Evolutionary conservation across 805 yeast genomes (phyloP).

Genomic region (Teunomyces stri): DNA sequence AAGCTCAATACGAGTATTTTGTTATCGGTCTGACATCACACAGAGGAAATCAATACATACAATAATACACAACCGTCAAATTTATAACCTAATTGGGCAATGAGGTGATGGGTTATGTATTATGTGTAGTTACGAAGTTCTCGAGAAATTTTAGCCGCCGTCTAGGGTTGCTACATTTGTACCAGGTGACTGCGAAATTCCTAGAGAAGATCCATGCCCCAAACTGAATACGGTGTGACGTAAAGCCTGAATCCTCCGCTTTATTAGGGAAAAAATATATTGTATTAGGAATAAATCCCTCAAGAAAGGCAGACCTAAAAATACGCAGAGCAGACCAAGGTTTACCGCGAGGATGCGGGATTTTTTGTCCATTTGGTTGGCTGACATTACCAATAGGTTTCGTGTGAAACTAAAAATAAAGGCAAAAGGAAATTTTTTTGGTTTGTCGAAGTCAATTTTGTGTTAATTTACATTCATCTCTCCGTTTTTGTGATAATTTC

Average conservation of each 20-base stretch:
- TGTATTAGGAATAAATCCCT: slow-evolving; percentile 2
- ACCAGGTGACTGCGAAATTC: not conserved
- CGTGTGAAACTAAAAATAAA: not conserved
- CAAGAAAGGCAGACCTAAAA: not conserved
- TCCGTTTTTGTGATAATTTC: slow-evolving; percentile 2
- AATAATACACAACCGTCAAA: not conserved
- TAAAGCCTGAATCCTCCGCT: not conserved
- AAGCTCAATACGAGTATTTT: not conserved
- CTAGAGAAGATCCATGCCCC: not conserved
- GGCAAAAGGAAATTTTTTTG: not conserved
- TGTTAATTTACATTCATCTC: not conserved
- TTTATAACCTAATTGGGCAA: not conserved
- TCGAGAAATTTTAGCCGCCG: not conserved
- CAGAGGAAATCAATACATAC: not conserved
- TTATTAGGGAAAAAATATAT: slow-evolving; percentile 3
- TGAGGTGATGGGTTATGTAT: not conserved
- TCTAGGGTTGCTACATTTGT: not conserved
- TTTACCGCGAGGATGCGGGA: slow-evolving; percentile 3
- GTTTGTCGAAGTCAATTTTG: slow-evolving; percentile 2
- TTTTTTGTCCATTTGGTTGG: slow-evolving; percentile 1
- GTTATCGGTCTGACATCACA: not conserved
- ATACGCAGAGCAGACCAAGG: not conserved
- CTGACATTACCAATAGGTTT: not conserved
- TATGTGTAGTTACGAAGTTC: not conserved
- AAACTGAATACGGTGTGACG: not conserved